Evolutionary conservation across 305 asterid species (phyloP), one percentile per base, ranked within the genome.

Genomic region (Solanum hybrid): DNA sequence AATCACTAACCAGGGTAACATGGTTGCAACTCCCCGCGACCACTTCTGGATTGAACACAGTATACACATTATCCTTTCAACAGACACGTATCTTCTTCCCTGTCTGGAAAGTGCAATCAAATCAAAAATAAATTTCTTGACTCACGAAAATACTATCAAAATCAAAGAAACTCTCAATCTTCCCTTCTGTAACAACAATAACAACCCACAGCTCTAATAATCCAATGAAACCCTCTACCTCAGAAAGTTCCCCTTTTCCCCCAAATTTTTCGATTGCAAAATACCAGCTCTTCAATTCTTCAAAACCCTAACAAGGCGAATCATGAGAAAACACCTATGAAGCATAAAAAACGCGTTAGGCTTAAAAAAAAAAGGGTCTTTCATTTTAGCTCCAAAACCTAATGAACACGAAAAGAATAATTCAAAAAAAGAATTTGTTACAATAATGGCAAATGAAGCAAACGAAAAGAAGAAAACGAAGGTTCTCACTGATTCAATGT

Each of bases 1-100:
- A 91, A 97, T 95, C 87, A 96, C 98, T 93, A 97, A 93, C 99
- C 99, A 97, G 78, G 99, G 99, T 94, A 97, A 90, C 98, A 97
- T 96, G 94, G 99, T 96, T 92, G 99, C 98, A 90, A 95, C 92
- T 91, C 96, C 95, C 89, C 99, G 93, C 40, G 99, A 96, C 98
- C 98, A 96, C 98, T 94, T 97, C 94, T 97, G 99, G 95, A 96
- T 93, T 91, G 94, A 96, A 86, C 99, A 97, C 85, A 97, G 95
- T 97, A 97, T 97, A 94, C 99, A 97, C 99, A 97, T 97, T 95
- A 95, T 96, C 98, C 95, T 93, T 91, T 85, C 88, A 91, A 82
- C 93, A 93, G 92, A 87, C 94, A 37, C 93, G 92, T 90, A 91
- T 89, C 94, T 88, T 91, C 91, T 89, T 91, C 91, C 95, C 93